These are phyloP conservation scores for Apiospora hydei DNA, from an alignment of 2,329 filamentous ascomycete species.

Conservation along the genomic window DNA sequence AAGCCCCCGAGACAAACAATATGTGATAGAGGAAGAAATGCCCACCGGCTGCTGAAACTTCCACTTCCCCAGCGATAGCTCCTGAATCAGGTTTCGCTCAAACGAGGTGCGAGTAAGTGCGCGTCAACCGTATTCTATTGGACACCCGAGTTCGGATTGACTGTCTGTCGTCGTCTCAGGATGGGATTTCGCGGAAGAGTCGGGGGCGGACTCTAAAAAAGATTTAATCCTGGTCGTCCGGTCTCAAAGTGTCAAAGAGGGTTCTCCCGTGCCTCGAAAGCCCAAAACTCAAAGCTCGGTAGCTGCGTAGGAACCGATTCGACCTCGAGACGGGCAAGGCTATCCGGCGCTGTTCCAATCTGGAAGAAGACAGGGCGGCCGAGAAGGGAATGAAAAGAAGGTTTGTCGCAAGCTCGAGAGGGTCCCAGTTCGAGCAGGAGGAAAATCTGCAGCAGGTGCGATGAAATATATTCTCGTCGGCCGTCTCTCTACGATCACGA, in stretches of 20 bases:
- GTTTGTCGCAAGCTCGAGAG: conserved; percentile 12
- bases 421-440: background rate
- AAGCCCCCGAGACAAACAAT: conserved; percentile 1
- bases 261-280: conserved; percentile 15
- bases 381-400: background rate
- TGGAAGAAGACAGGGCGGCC: background rate
- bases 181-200: conserved; percentile 21
- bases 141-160: conserved; percentile 11
- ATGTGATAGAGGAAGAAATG: conserved; percentile 9
- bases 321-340: background rate
- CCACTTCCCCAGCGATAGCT: conserved; percentile 12
- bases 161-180: conserved; percentile 24
- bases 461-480: conserved; percentile 5
- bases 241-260: conserved; percentile 20
- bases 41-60: conserved; percentile 10
- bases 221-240: conserved; percentile 19
- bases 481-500: background rate
- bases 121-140: conserved; percentile 21
- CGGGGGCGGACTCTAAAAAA: conserved; percentile 20
- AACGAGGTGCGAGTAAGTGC: conserved; percentile 20
- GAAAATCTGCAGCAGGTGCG: background rate
- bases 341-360: background rate
- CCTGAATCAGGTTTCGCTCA: conserved; percentile 19
- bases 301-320: conserved; percentile 10
- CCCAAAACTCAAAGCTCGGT: conserved; percentile 18